Evolutionary conservation across 345 rosid genomes (phyloP), one percentile per base, ranked within the genome.

Genomic region (Carallia brachiata): DNA sequence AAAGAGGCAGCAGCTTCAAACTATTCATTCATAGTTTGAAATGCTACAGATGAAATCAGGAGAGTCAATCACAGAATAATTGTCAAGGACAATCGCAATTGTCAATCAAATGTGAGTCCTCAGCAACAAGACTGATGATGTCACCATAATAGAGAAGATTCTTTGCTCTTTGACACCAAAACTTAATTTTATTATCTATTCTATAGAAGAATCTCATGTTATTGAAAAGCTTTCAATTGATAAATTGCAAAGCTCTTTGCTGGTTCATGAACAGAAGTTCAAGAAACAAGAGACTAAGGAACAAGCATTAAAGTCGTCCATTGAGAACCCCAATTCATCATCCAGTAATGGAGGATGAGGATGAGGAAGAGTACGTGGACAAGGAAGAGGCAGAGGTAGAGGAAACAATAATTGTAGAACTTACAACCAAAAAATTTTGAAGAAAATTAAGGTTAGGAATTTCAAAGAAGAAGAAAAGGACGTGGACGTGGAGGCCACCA

Each of bases 231-330:
- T 55, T 23, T 55, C 12, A 23, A 9, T 19, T 56, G 34, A 56
- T 56, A 17, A 56, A 27, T 56, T 9, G 4, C 36, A 9, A 13
- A 40, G 71, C 23, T 39, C 62, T 5, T 68, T 68, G 36, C 3
- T 68, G 28, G 18, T 68, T 8, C 54, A 57, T 68, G 37, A 68
- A 10, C 5, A 37, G 16, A 68, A 56, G 15, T 28, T 56, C 15
- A 56, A 68, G 9, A 7, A 57, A 17, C 61, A 57, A 28, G 36
- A 57, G 10, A 7, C 3, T 0, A 27, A 57, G 19, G 71, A 55
- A 34, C 54, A 55, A 36, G 54, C 39, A 1, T 37, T 37, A 5
- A 12, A 36, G 6, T 54, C 23, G 6, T 36, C 52, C 8, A 36
- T 6, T 6, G 2, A 37, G 1, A 36, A 37, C 34, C 32, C 9